Evolutionary conservation across 108 stramenopile genomes (phyloP).

Genomic region (Cylindrotheca closterium): DNA sequence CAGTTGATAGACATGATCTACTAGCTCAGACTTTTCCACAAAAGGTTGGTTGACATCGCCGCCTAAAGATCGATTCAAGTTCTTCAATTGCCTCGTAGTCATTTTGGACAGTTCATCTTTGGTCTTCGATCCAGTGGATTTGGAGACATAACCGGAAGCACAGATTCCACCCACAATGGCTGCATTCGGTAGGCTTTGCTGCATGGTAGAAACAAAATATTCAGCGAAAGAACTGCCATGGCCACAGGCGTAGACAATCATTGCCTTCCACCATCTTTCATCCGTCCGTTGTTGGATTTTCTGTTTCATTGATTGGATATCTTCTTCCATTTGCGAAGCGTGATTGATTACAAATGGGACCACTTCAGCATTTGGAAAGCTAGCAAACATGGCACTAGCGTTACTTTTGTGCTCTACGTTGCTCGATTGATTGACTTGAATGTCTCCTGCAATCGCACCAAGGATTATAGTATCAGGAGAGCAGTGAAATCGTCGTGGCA

Average conservation of each 20-base stretch:
- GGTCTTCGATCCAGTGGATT: not conserved
- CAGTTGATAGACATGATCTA: conserved; percentile 23
- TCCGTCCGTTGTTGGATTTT: not conserved
- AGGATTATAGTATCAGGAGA: conserved; percentile 21
- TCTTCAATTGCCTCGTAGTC: conserved; percentile 12
- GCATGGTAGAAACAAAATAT: conserved; percentile 23
- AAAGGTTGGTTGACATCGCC: not conserved
- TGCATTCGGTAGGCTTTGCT: conserved; percentile 25
- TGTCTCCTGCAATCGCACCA: conserved; percentile 21
- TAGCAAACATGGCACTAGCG: conserved; percentile 28
- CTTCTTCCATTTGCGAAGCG: conserved; percentile 2
- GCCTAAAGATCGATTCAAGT: not conserved
- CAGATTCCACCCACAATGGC: conserved; percentile 61
- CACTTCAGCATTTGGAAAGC: conserved; percentile 38
- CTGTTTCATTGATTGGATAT: conserved; percentile 2
- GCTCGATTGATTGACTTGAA: conserved; percentile 29
- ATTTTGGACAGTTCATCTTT: conserved; percentile 22
- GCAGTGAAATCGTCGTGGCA: conserved; percentile 4
- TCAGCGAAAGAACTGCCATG: conserved; percentile 12
- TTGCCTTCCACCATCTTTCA: conserved; percentile 31
- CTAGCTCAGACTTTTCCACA: conserved; percentile 27
- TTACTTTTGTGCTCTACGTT: conserved; percentile 21
- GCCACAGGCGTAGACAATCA: conserved; percentile 49
- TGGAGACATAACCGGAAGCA: conserved; percentile 33
- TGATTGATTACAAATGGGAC: conserved; percentile 31